Evolutionary conservation across 2,329 filamentous ascomycete genomes (phyloP), one percentile per base, ranked within the genome.

Genomic region (Penicillium paneum): DNA sequence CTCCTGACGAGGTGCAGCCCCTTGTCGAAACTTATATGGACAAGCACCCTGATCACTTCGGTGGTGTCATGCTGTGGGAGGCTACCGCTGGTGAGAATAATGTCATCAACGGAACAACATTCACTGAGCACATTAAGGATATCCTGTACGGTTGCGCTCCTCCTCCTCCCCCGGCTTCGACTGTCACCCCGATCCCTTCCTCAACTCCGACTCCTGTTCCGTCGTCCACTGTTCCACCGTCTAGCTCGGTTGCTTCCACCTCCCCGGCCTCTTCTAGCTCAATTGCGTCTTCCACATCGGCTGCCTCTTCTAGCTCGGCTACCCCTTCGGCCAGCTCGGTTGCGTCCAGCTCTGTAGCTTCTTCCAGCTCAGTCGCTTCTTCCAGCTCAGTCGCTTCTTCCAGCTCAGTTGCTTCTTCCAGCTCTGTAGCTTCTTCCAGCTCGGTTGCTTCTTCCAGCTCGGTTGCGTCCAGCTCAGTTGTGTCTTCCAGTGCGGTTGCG

Each of bases 31-130:
- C 68, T 39, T 79, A 76, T 57, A 74, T 74, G 56, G 64, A 64
- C 15, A 64, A 71, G 21, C 72, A 74, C 55, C 67, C 72, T 1
- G 52, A 71, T 21, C 70, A 67, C 2, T 85, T 85, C 59, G 83
- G 81, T 38, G 83, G 83, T 70, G 72, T 83, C 38, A 85, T 84
- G 82, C 66, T 85, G 5, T 85, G 80, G 80, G 81, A 84, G 49
- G 79, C 81, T 5, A 81, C 78, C 1, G 72, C 73, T 11, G 76
- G 76, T n/a, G 67, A 74, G 12, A 70, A 71, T 49, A 83, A 82
- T 62, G 52, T 67, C 13, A 71, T 76, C 50, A 73, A 77, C 51
- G 74, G 67, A n/a, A 62, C 71, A 43, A 68, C 71, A 19, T 83
- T 79, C 67, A 71, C 74, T 2, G 69, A 74, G 48, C 76, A 77